Evolutionary conservation across 208 protist species (phyloP).

Genomic region (Acanthamoeba polyphaga): DNA sequence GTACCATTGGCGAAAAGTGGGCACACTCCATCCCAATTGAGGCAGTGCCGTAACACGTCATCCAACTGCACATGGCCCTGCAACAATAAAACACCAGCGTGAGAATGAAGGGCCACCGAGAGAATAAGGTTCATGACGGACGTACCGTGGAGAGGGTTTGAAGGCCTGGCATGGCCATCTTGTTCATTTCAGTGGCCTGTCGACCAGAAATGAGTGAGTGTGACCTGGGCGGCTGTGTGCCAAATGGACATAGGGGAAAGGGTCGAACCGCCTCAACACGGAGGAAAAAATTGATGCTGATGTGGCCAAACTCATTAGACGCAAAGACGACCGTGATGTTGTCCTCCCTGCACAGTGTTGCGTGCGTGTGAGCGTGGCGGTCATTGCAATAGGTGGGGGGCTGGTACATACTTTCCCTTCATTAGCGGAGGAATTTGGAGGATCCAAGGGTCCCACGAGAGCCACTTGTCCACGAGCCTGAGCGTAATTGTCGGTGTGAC

Average conservation of each 20-base stretch:
- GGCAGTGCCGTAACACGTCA: slow-evolving; percentile 33
- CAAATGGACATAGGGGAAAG: too few relatives aligned
- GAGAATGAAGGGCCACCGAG: neutral
- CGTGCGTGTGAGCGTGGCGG: neutral
- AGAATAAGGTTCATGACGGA: neutral
- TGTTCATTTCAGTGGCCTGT: neutral
- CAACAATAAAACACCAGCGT: neutral
- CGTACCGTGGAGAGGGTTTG: neutral
- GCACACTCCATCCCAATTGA: slow-evolving; percentile 72
- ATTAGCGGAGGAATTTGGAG: slow-evolving; percentile 49
- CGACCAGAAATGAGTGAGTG: neutral
- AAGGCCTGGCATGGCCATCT: slow-evolving; percentile 11
- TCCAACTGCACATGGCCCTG: slow-evolving; percentile 64
- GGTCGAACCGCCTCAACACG: neutral
- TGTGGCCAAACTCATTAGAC: slow-evolving; percentile 68
- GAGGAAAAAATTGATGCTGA: slow-evolving; percentile 36
- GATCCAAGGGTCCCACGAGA: slow-evolving; percentile 71
- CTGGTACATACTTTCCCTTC: slow-evolving; percentile 56
- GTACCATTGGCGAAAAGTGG: slow-evolving; percentile 51
- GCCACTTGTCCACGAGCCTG: slow-evolving; percentile 54
- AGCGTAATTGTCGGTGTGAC: neutral
- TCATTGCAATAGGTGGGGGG: neutral
- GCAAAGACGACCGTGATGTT: slow-evolving; percentile 26
- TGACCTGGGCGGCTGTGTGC: neutral
- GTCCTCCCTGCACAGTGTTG: neutral